Conservation (phyloP, 225 moss, liverwort and hornwort genomes). For the Rhytidiadelphus loreus region DNA sequence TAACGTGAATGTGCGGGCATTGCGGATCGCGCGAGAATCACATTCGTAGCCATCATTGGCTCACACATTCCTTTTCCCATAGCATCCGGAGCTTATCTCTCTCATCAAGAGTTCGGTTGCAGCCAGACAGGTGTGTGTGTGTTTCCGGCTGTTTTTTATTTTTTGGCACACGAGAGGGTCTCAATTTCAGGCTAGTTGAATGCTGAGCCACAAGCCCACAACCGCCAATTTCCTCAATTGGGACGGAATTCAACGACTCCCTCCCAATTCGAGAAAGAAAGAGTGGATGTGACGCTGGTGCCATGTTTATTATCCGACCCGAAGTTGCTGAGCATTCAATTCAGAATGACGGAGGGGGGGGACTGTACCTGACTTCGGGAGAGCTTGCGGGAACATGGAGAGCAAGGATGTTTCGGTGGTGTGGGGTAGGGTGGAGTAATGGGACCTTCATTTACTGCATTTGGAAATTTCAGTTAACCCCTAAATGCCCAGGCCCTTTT, state of each 20-base stretch:
- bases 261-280: not conserved
- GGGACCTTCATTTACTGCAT: not conserved
- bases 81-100: not conserved
- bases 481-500: no score
- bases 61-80: not conserved
- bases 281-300: no score
- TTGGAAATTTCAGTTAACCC: not conserved
- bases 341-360: no score
- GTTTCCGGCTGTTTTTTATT: not conserved
- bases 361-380: no score
- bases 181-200: not conserved
- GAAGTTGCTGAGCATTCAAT: not conserved
- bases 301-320: not conserved
- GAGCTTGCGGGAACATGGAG: not conserved
- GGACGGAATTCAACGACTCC: not conserved
- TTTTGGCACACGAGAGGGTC: not conserved
- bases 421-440: not conserved
- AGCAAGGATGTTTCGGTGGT: not conserved
- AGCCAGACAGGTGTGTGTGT: no score
- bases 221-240: not conserved
- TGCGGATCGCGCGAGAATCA: not conserved
- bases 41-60: not conserved
- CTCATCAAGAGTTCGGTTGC: not conserved
- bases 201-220: not conserved
- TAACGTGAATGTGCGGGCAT: not conserved